Evolutionary conservation across 441 rosid genomes (phyloP).

Genomic region (Adansonia rubrostipa): DNA sequence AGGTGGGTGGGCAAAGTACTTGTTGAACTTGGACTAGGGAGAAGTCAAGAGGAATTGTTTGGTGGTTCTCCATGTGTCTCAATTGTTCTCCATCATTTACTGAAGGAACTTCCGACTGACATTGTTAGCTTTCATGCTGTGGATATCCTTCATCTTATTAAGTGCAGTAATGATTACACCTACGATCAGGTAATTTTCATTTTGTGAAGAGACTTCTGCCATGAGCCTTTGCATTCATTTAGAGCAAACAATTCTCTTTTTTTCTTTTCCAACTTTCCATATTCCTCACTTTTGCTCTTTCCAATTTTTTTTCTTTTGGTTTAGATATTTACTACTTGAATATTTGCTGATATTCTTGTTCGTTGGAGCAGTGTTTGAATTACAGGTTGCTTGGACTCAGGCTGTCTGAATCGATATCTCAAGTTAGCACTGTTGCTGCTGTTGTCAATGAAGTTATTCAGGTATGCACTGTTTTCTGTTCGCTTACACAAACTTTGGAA

Average conservation of each 20-base stretch:
- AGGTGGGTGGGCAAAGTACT: conserved; percentile 56
- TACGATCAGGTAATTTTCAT: conserved; percentile 65
- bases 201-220: conserved; percentile 16
- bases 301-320: conserved; percentile 9
- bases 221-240: conserved; percentile 15
- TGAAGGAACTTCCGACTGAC: conserved; percentile 80
- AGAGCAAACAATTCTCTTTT: not conserved
- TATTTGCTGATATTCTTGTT: conserved; percentile 22
- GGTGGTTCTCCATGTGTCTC: conserved; percentile 58
- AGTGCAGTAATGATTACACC: conserved; percentile 69
- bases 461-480: conserved; percentile 46
- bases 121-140: conserved; percentile 61
- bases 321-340: conserved; percentile 26
- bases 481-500: conserved; percentile 15
- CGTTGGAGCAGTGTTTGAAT: conserved; percentile 60
- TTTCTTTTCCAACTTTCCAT: not conserved
- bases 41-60: conserved; percentile 48
- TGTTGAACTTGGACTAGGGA: conserved; percentile 72
- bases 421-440: conserved; percentile 41
- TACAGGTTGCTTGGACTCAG: conserved; percentile 88
- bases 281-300: conserved; percentile 8
- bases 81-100: conserved; percentile 75
- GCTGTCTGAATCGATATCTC: conserved; percentile 60
- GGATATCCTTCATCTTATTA: conserved; percentile 69
- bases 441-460: conserved; percentile 64